phyloP scores from a whole-genome alignment of 768 basidiomycete species.

The Leccinum rimulosum region DNA sequence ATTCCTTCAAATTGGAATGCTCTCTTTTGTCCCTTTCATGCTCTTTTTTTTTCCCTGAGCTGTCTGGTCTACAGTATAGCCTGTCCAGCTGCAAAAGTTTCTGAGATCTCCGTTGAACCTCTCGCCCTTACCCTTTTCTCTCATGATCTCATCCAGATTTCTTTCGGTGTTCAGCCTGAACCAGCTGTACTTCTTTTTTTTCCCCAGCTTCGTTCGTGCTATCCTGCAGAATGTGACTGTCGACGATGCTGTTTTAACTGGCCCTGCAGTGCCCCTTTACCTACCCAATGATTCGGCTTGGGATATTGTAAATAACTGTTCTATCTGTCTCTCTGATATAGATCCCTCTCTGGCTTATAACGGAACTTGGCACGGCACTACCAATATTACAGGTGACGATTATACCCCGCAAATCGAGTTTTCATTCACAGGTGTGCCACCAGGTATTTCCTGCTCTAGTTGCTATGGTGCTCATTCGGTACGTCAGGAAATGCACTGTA shows the following conservation, averaged over 20 bases:
- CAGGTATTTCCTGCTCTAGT: neutral
- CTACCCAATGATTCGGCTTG: conserved; percentile 2
- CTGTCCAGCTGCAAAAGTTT: neutral
- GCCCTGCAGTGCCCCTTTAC: conserved; percentile 7
- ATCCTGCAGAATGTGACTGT: conserved; percentile 13
- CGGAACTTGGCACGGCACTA: conserved; percentile 20
- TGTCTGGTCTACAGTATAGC: too few species aligned
- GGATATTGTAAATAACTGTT: conserved; percentile 8
- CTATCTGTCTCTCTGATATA: neutral
- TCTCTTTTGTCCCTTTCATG: too few species aligned
- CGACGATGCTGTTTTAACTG: conserved; percentile 14
- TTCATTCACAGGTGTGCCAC: conserved; percentile 9
- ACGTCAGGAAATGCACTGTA: conserved; percentile 12
- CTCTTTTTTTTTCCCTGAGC: too few species aligned
- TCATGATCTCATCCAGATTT: neutral
- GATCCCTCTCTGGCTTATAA: conserved; percentile 5
- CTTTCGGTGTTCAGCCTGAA: neutral
- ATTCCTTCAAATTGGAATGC: too few species aligned
- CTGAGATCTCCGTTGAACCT: neutral
- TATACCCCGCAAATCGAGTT: conserved; percentile 1
- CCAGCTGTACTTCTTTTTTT: neutral
- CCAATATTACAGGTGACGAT: neutral
- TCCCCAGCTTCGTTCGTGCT: neutral
- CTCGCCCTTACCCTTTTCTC: neutral
- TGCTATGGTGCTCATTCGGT: neutral